Evolutionary conservation across 1,284 basidiomycete genomes (phyloP), one percentile per base, ranked within the genome.

Genomic region (Pyrrhoderma noxium): DNA sequence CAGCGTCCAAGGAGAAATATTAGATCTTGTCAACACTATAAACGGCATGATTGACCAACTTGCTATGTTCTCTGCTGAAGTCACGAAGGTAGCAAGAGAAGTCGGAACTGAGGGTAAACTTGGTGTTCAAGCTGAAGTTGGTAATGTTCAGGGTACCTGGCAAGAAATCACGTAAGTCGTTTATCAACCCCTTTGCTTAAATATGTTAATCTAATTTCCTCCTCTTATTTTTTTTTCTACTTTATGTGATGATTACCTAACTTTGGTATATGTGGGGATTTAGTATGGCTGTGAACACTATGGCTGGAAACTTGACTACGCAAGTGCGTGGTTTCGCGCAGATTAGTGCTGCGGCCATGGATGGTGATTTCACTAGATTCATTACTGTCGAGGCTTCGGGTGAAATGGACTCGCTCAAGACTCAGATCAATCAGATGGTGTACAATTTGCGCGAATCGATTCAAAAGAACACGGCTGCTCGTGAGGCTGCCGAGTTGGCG

Each of bases 371-470:
- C 70, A 95, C 93, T 18, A 82, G 94, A 18, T 99, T 99, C 75
- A 98, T 99, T 73, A 99, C 96, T 14, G 95, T 99, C 64, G 95
- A 99, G 64, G 96, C 95, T 0, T 89, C 84, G 52, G 96, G 96
- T 52, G 96, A 99, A 70, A 98, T 99, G 96, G 95, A 99, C 71
- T 94, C 90, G 56, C 79, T 99, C 70, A 99, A 99, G 78, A 98
- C 93, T 3, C 96, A 98, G 72, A 96, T 96, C 74, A 95, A 96
- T 65, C 92, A 96, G 69, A 98, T 98, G 95, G 93, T 99, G 55
- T 97, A 93, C 74, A 95, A 95, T 65, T 79, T 99, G 66, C 80
- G 96, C 47, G 95, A 99, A 67, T 86, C 83, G 59, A 96, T 99
- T 56, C 96, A 99, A 77, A 97, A 95, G 82, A 99, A 99, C 66